Evolutionary conservation across 2,329 filamentous ascomycete species (phyloP), one percentile per base, ranked within the genome.

Genomic region (Pseudomassariella vexata): DNA sequence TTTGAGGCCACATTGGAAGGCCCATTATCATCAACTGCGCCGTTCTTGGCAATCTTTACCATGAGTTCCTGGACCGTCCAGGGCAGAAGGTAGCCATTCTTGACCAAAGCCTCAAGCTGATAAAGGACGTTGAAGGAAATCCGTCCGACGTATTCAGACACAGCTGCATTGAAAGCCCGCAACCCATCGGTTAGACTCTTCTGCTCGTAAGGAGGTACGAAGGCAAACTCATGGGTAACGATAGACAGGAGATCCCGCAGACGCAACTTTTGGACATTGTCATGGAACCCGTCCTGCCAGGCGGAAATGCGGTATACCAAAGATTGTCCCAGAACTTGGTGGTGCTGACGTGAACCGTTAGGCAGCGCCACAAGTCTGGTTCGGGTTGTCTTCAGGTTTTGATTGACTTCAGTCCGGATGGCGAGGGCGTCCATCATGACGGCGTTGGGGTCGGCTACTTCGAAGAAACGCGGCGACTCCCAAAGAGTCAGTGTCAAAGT

Each of bases 81-180:
- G 0, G 82, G 81, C 9, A 74, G 60, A 2, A 87, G 60, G 34
- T 71, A 76, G 15, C 73, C 75, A 42, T 83, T 82, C 45, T 68
- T 64, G 1, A 78, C 74, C 5, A 89, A 56, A 11, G 67, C 69
- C 30, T 82, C 70, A 5, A 85, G 57, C 42, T 84, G 79, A 45
- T 77, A 83, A 5, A 74, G 60, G 1, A 79, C 47, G 0, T 57
- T 50, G 40, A 78, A 85, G 5, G 72, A 57, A 35, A 75, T 34
- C 27, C 52, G 51, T 2, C 44, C 30, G 11, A 55, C 41, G 44
- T 52, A 44, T 30, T 45, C 9, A 1, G 20, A 10, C 2, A 63
- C 42, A 6, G 49, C 50, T 6, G 44, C 41, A 14, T 58, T 56
- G 24, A 74, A 55, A 6, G 36, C 28, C 2, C 24, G 28, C 45